A percentile compares a stretch with the other conserved stretches of the same genome.
Conservation (phyloP, 78 protist species). For the Chrysochromulina parva region DNA sequence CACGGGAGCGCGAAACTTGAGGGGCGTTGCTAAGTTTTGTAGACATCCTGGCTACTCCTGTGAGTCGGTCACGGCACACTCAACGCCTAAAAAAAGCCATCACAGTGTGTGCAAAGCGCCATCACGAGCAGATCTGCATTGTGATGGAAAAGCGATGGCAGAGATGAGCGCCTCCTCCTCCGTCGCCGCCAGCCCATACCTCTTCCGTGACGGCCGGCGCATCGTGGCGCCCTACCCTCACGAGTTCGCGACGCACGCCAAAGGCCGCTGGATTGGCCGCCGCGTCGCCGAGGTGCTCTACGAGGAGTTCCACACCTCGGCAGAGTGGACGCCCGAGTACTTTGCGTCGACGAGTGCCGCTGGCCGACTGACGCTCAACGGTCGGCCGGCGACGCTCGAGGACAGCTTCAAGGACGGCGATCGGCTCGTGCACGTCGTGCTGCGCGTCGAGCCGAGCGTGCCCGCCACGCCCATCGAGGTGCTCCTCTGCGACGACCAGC, state of each 20-base stretch:
- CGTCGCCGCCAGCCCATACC: too few species aligned
- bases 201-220: not conserved
- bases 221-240: conserved; percentile 69
- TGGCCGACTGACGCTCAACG: not conserved
- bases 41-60: too few species aligned
- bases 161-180: too few species aligned
- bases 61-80: too few species aligned
- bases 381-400: not conserved
- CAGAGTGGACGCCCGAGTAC: not conserved
- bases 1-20: too few species aligned
- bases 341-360: not conserved
- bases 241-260: conserved; percentile 55
- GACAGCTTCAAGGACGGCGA: not conserved
- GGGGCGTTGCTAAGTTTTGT: too few species aligned
- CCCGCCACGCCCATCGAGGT: not conserved
- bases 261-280: conserved; percentile 81
- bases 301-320: conserved; percentile 50
- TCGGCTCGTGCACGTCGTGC: not conserved
- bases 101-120: too few species aligned
- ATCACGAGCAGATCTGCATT: too few species aligned
- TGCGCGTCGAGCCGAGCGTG: not conserved
- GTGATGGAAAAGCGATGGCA: too few species aligned
- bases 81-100: too few species aligned
- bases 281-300: conserved; percentile 58
- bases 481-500: not conserved